phyloP scores from a whole-genome alignment of 2,329 filamentous ascomycete genomes.

The Stagonosporopsis chrysanthemi region DNA sequence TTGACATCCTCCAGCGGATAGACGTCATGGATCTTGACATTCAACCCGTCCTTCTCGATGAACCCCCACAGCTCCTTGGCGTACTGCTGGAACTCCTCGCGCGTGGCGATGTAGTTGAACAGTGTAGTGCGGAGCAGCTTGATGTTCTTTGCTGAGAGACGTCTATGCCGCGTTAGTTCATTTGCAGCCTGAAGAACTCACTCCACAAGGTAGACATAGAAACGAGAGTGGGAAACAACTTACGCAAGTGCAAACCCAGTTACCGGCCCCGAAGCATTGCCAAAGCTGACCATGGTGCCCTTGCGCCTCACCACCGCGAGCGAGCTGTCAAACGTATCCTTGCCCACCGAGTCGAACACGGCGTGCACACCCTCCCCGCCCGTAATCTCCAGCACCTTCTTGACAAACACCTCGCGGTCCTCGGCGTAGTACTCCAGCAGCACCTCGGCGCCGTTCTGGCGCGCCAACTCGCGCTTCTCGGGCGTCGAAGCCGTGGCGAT shows the following conservation, averaged over 20 bases:
- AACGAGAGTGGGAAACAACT: constrained; percentile 51
- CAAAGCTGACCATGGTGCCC: constrained; percentile 79
- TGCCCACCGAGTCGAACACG: constrained; percentile 87
- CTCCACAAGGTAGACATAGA: not conserved
- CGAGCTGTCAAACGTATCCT: constrained; percentile 81
- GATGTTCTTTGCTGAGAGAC: constrained; percentile 75
- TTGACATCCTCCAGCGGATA: constrained; percentile 78
- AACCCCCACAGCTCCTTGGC: constrained; percentile 75
- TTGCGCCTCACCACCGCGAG: constrained; percentile 78
- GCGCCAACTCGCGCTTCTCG: constrained; percentile 76
- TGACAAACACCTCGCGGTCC: constrained; percentile 49
- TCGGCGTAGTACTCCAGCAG: constrained; percentile 73
- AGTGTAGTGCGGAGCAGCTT: constrained; percentile 78
- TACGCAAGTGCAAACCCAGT: constrained; percentile 70
- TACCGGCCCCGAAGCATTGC: constrained; percentile 81
- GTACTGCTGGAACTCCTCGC: constrained; percentile 75
- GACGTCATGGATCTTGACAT: constrained; percentile 75
- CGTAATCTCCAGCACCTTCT: constrained; percentile 72
- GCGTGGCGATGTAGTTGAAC: constrained; percentile 66
- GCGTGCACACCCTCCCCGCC: constrained; percentile 74
- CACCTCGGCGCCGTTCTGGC: constrained; percentile 73
- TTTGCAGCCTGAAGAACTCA: too few relatives aligned
- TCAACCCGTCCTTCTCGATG: constrained; percentile 72
- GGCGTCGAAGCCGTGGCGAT: constrained; percentile 80
- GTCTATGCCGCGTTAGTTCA: constrained; percentile 37